Evolutionary conservation across 2,329 filamentous ascomycete genomes (phyloP).

Genomic region (Ophiostoma novo-ulmi): DNA sequence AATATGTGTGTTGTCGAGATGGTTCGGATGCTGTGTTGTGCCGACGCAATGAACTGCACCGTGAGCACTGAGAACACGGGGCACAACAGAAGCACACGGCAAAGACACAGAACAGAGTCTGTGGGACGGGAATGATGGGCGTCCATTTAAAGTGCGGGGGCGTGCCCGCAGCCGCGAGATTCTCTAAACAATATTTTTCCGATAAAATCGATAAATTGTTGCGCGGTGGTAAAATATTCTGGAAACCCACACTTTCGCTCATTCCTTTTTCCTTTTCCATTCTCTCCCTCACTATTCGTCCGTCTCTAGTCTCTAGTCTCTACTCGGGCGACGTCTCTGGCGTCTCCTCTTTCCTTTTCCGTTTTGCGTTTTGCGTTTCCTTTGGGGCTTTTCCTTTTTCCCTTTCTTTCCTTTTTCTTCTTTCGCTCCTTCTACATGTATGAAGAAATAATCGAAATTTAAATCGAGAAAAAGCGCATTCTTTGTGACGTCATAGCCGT

Average conservation of each 20-base stretch:
- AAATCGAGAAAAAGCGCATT: not conserved
- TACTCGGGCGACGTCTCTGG: not conserved
- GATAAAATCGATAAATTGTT: not conserved
- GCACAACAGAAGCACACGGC: not conserved
- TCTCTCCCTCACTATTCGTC: slow-evolving; percentile 4
- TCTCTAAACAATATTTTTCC: not conserved
- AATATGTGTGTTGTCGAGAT: not conserved
- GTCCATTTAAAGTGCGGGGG: slow-evolving; percentile 11
- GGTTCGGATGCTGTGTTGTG: not conserved
- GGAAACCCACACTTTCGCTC: not conserved
- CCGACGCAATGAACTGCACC: not conserved
- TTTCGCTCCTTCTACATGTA: not conserved
- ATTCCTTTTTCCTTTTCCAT: slow-evolving; percentile 10
- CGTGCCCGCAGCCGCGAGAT: not conserved
- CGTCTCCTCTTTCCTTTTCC: not conserved
- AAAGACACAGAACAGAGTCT: not conserved
- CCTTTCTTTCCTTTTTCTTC: not conserved
- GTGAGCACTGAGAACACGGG: not conserved
- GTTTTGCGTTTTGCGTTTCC: not conserved
- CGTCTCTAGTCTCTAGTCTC: not conserved
- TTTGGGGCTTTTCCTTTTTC: not conserved
- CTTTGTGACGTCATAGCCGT: not conserved
- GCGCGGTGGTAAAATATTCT: not conserved
- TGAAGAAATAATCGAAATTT: not conserved
- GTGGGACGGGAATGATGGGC: not conserved